phyloP scores from a whole-genome alignment of 176 grass and related monocot genomes.

The Zea luxurians region DNA sequence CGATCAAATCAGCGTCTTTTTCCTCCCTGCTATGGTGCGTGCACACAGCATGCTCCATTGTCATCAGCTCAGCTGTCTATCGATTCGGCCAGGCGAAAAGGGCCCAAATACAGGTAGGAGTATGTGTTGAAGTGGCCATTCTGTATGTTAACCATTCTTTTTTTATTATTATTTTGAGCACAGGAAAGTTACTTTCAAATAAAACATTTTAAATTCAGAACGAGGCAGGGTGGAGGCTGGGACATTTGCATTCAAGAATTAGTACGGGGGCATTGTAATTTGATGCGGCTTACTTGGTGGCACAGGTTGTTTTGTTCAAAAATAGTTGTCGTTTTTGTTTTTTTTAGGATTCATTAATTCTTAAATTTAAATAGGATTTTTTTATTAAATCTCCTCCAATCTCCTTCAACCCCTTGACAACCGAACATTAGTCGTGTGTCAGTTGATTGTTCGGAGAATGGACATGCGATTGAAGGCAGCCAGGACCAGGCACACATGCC shows the following conservation, averaged over 20 bases:
- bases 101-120: not conserved
- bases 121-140: not conserved
- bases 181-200: no score
- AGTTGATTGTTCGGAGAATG: conserved; percentile 10
- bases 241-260: no score
- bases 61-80: conserved; percentile 17
- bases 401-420: no score
- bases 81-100: conserved; percentile 3
- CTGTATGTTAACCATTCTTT: not conserved
- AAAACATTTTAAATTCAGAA: not conserved
- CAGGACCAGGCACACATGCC: not conserved
- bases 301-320: no score
- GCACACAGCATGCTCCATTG: not conserved
- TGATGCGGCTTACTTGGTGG: not conserved
- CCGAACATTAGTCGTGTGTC: not conserved
- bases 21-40: no score
- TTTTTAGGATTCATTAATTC: no score
- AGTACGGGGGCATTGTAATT: no score
- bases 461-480: not conserved
- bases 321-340: no score
- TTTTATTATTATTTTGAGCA: not conserved
- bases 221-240: no score
- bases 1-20: conserved; percentile 37
- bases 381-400: no score
- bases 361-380: no score